Base-by-base conservation (phyloP, 179 eudicot genomes). In the Drosera spatulata region DNA sequence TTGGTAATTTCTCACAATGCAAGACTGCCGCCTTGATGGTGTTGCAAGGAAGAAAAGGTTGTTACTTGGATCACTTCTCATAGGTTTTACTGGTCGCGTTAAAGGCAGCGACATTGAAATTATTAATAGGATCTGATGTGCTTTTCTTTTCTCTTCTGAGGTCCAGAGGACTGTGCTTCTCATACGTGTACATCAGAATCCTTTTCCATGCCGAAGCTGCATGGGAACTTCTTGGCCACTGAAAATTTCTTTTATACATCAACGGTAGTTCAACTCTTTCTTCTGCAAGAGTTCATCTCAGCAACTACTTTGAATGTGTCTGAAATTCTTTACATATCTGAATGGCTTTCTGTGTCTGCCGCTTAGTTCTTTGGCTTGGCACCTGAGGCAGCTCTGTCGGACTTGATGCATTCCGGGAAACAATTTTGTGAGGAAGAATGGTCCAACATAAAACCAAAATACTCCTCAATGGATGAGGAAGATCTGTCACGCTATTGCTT, bases 201-300 rank as follows among this genome's bases (percentile, higher is more conserved):
- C 38, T 78, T 83, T 55, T 85, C 75, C 70, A 73, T 85, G 55
- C 96, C 96, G 42, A 85, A 80, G 66, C 80, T 91, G 52, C 78
- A 71, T 52, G 97, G 97, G 39, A 80, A 84, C 65, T 82, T 87
- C 71, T 77, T 91, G 76, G 97, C 96, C 14, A 91, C 97, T 45
- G 96, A 91, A 70, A 91, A 91, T 76, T 91, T 91, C 81, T 91
- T 85, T 69, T 69, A 87, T 70, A 91, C 97, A 7, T 80, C 94
- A 56, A 83, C 87, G 96, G 97, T 91, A 55, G 33, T 22, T 22
- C 33, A 22, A 22, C 33, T 22, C 33, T 22, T 22, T 22, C 33
- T 22, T 22, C 33, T 22, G 33, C 33, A 22, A 22, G 33, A 22
- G 33, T 22, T 22, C 33, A 22, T 22, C 33, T 0, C 33, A 22